Percentiles rank a stretch among this genome's conserved stretches.
These are phyloP conservation scores for Grammothele lineata DNA, from an alignment of 768 basidiomycete species.

Conservation along the genomic window DNA sequence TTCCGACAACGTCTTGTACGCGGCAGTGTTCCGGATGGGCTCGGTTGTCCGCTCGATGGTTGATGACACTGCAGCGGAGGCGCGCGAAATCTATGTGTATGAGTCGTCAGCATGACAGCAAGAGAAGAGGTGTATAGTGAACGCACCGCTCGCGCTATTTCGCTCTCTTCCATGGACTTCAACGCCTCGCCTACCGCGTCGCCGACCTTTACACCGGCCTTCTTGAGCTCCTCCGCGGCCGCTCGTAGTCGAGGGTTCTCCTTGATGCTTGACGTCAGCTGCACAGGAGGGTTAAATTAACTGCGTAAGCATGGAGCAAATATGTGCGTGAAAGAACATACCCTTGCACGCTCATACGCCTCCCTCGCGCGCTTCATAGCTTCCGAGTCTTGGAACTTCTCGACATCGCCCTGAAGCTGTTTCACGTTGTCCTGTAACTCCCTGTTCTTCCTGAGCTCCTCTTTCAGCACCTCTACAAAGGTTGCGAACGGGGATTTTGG, in stretches of 20 bases:
- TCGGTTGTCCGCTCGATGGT: slow-evolving; percentile 89
- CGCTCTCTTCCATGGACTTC: slow-evolving; percentile 92
- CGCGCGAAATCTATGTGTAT: slow-evolving; percentile 65
- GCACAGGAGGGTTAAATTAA: background rate
- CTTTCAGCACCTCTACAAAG: slow-evolving; percentile 90
- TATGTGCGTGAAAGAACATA: slow-evolving; percentile 38
- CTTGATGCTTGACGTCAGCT: slow-evolving; percentile 85
- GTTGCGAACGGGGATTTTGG: slow-evolving; percentile 94
- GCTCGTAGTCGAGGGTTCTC: slow-evolving; percentile 90
- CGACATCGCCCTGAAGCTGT: slow-evolving; percentile 95
- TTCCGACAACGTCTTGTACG: slow-evolving; percentile 89
- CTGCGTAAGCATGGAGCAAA: no score
- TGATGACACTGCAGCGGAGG: slow-evolving; percentile 79
- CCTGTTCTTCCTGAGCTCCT: slow-evolving; percentile 90
- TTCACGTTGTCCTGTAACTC: slow-evolving; percentile 96
- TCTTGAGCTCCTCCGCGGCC: slow-evolving; percentile 89
- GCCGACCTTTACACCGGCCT: slow-evolving; percentile 84
- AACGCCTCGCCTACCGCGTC: slow-evolving; percentile 94
- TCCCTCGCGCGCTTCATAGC: slow-evolving; percentile 90
- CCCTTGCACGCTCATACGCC: slow-evolving; percentile 91
- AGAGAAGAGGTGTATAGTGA: background rate
- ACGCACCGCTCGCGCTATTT: slow-evolving; percentile 79
- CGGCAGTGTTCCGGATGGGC: slow-evolving; percentile 93
- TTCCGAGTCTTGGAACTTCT: slow-evolving; percentile 95
- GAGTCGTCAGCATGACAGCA: background rate